phyloP scores from a whole-genome alignment of 2,329 filamentous ascomycete species.

The Epichloe gansuensis region DNA sequence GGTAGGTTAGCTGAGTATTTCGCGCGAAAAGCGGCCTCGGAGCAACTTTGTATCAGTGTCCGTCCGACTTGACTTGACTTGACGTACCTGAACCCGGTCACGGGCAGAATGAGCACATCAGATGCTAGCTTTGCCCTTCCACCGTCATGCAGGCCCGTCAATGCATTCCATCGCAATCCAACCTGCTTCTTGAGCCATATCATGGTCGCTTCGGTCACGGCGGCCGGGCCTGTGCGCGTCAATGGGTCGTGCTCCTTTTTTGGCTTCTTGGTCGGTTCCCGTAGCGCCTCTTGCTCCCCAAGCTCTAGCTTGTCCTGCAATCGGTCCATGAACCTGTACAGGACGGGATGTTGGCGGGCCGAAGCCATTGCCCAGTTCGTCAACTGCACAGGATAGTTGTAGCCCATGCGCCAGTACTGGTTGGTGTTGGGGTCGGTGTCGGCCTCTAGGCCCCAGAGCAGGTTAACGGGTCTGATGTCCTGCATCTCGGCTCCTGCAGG shows the following conservation, averaged over 20 bases:
- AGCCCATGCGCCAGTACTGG: constrained; percentile 15
- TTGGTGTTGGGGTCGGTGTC: constrained; percentile 12
- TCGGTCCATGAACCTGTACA: constrained; percentile 11
- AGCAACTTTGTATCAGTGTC: background rate
- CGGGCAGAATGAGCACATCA: constrained; percentile 12
- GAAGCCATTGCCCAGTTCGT: constrained; percentile 16
- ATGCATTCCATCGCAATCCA: constrained; percentile 12
- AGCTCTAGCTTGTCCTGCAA: constrained; percentile 7
- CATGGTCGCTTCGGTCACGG: constrained; percentile 11
- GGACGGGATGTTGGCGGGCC: constrained; percentile 10
- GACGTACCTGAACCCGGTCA: constrained; percentile 14
- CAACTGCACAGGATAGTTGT: constrained; percentile 13
- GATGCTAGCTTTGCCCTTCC: constrained; percentile 11
- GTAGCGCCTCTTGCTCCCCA: constrained; percentile 4
- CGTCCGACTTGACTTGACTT: background rate
- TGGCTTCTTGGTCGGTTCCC: background rate
- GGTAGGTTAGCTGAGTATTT: background rate
- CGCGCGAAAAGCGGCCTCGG: too few species aligned
- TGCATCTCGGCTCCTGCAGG: background rate
- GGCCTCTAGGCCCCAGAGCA: constrained; percentile 14
- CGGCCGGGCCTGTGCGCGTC: constrained; percentile 13
- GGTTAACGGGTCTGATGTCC: constrained; percentile 9
- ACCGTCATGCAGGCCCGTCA: constrained; percentile 12
- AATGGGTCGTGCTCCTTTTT: constrained; percentile 10
- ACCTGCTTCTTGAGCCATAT: constrained; percentile 10